Conservation (phyloP, 805 yeast genomes). For the Wickerhamiella australiensis region DNA sequence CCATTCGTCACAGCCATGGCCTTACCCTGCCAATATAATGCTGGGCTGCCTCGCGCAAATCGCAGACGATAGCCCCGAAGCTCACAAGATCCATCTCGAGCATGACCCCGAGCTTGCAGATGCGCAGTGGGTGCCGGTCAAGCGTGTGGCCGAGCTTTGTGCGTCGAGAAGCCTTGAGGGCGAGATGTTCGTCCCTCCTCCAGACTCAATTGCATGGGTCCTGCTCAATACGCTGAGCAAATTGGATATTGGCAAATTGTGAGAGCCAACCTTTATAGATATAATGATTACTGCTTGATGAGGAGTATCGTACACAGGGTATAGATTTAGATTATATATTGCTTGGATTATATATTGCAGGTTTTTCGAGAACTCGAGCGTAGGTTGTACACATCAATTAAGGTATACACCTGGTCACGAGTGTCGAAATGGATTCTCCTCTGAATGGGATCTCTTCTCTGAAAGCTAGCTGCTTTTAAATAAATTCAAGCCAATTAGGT, state of each 20-base stretch:
- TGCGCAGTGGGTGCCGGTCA: slow-evolving; percentile 70
- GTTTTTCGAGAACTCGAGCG: no score
- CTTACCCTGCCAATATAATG: slow-evolving; percentile 89
- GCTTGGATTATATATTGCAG: no score
- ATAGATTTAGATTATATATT: no score
- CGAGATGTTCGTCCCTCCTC: slow-evolving; percentile 25
- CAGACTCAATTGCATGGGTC: slow-evolving; percentile 28
- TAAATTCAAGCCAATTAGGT: no score
- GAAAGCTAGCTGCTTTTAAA: no score
- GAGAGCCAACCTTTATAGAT: no score
- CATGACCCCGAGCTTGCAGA: slow-evolving; percentile 80
- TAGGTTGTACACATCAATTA: background rate
- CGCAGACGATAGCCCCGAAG: slow-evolving; percentile 35
- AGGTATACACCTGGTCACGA: background rate
- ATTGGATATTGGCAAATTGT: background rate
- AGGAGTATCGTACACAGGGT: no score
- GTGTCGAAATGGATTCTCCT: no score
- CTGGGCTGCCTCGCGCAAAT: slow-evolving; percentile 86
- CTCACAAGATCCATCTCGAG: slow-evolving; percentile 43
- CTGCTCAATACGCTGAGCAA: slow-evolving; percentile 20
- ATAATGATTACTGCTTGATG: no score
- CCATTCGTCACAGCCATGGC: slow-evolving; percentile 88
- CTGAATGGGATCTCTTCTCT: no score
- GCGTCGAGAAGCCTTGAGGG: slow-evolving; percentile 1
- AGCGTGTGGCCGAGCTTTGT: slow-evolving; percentile 36